Evolutionary conservation across 371 early-diverging fungal species (phyloP), one percentile per base, ranked within the genome.

Genomic region (Encephalitozoon romaleae): DNA sequence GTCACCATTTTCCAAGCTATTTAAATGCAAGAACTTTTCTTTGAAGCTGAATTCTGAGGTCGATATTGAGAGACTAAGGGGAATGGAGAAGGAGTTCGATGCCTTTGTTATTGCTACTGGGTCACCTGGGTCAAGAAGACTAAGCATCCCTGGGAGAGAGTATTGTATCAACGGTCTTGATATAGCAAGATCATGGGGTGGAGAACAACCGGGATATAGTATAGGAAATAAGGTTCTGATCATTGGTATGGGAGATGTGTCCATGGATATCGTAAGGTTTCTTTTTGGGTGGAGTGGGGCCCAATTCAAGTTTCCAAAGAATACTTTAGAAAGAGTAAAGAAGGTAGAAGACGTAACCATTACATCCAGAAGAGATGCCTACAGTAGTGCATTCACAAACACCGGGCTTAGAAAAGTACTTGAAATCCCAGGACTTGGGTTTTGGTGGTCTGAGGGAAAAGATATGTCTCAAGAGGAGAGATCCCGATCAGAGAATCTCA

Each of bases 231-330:
- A 73, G 30, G 51, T 81, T 0, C 74, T 68, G 43, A 74, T 81
- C n/a, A 25, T 81, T 63, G 81, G 81, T 15, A 74, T 77, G 74
- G 81, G 81, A 66, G 77, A 81, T 43, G 81, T 81, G 25, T 21
- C 81, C 4, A 51, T 81, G 68, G 81, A 81, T 65, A 18, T 81
- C 12, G 6, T 63, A 47, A 67, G 64, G 18, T 23, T 39, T 67
- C 11, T 78, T 47, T 51, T 51, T 47, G 70, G 70, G 30, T 51
- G 32, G 21, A 9, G 8, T 8, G 39, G 49, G 2, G 1, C 18
- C 0, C 67, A 45, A 8, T 59, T 39, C n/a, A 15, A 28, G 28
- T 32, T 38, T 38, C 30, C 32, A 5, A 38, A 39, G 32, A 54
- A 55, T 9, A 25, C 34, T 51, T n/a, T 47, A 8, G 52, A 34